Percentiles rank a stretch among this genome's conserved stretches.
phyloP scores from a whole-genome alignment of 176 grass and related monocot species.

The Dendrocalamus sinicus region DNA sequence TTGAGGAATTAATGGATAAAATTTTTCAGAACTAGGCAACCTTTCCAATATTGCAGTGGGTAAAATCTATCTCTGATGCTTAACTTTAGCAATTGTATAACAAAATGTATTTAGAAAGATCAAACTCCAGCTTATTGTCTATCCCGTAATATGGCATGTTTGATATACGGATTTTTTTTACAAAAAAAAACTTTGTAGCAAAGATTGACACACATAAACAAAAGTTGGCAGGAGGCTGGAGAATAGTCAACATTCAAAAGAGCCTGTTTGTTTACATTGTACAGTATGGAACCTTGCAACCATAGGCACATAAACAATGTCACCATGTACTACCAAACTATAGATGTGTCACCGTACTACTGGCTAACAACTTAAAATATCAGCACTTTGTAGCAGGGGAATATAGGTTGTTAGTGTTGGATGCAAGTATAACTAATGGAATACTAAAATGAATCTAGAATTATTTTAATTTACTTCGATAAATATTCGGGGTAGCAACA shows the following conservation, averaged over 20 bases:
- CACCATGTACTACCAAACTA: not conserved
- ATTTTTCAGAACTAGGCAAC: not conserved
- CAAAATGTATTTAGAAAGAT: not conserved
- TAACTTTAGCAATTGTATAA: not conserved
- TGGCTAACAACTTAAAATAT: not conserved
- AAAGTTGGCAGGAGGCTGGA: not conserved
- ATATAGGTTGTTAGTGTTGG: slow-evolving; percentile 15
- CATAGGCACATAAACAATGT: slow-evolving; percentile 1
- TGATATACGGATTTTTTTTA: not conserved
- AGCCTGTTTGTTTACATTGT: not conserved
- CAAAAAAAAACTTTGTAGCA: not conserved
- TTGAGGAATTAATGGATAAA: not conserved
- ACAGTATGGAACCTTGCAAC: slow-evolving; percentile 19
- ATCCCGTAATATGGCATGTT: not conserved
- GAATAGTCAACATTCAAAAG: slow-evolving; percentile 2
- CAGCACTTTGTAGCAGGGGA: slow-evolving; percentile 13
- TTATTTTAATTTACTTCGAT: not conserved
- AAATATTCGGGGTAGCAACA: slow-evolving; percentile 4
- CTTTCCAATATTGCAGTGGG: not conserved
- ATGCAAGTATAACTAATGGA: not conserved
- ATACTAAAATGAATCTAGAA: not conserved
- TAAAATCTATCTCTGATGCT: not conserved
- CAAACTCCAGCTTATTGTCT: not conserved
- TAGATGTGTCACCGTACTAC: not conserved
- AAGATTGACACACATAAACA: not conserved